A percentile compares a stretch with the other conserved stretches of the same genome.
These are phyloP conservation scores for Scheffersomyces amazonensis DNA, from an alignment of 805 yeast species.

Conservation along the genomic window DNA sequence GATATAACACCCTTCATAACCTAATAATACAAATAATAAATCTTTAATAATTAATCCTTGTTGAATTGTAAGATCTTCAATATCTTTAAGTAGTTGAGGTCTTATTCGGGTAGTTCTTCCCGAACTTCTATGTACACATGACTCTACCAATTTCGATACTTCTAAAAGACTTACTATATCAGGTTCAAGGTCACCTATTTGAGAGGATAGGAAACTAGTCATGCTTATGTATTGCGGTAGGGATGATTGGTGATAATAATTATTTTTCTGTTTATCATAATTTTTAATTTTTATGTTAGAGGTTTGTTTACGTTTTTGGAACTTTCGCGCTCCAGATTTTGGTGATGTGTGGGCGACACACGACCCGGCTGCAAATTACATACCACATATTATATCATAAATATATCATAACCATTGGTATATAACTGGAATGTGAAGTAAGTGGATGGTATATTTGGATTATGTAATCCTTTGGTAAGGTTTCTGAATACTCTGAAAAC, in stretches of 20 bases:
- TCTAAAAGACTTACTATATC: slow-evolving; percentile 16
- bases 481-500: no score
- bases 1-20: slow-evolving; percentile 76
- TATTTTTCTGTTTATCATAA: no score
- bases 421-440: no score
- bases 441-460: no score
- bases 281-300: no score
- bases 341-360: no score
- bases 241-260: no score
- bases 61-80: slow-evolving; percentile 53
- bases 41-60: slow-evolving; percentile 75
- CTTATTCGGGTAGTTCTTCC: slow-evolving; percentile 18
- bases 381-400: no score
- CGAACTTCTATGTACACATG: slow-evolving; percentile 9
- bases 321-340: not conserved
- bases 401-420: no score
- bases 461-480: no score
- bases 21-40: slow-evolving; percentile 61
- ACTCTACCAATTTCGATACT: slow-evolving; percentile 11
- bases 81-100: slow-evolving; percentile 46
- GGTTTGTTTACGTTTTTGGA: not conserved
- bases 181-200: slow-evolving; percentile 7
- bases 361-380: no score
- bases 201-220: slow-evolving; percentile 12
- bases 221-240: slow-evolving; percentile 4